Evolutionary conservation across 2,329 filamentous ascomycete genomes (phyloP), one percentile per base, ranked within the genome.

Genomic region (Microdochium nivale): DNA sequence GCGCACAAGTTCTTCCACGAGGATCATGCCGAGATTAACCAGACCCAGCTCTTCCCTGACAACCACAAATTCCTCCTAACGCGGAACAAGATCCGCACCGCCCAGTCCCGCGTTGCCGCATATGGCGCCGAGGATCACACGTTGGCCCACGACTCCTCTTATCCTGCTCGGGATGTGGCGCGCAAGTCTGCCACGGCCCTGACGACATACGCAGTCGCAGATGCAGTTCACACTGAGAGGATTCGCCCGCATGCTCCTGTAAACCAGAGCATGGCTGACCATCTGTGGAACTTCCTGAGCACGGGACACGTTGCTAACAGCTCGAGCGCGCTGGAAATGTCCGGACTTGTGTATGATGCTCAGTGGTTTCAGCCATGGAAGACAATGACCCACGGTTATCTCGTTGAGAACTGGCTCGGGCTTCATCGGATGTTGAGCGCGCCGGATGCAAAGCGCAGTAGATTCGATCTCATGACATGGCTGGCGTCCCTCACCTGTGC

Each of bases 101-200:
- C 40, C 3, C 40, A 44, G 19, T 69, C 66, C 49, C 61, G 60
- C 32, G 56, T 63, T 2, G 49, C 62, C 49, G 60, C 57, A 0
- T 74, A 70, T 55, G 71, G 71, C 3, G 68, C 68, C 3, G 69
- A 72, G 52, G 46, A 59, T n/a, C 61, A 66, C 52, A 69, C 63
- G 0, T 13, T 40, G 2, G 25, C 37, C 0, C 27, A 60, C 43
- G 72, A 74, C 52, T 4, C 16, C 3, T 32, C 24, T 2, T 74
- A 75, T 49, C 1, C n/a, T n/a, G 50, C 53, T 9, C 60, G 68
- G 43, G 70, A 71, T 53, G 51, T 33, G 8, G 49, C 37, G 1
- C 46, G 47, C 14, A 25, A 48, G 19, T 53, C 55, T 32, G 10
- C 3, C 13, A 48, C 13, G 16, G 25, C 30, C 33, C 30, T 16